These are phyloP conservation scores for Patellaria atrata DNA, from an alignment of 495 filamentous ascomycete species.

Conservation along the genomic window DNA sequence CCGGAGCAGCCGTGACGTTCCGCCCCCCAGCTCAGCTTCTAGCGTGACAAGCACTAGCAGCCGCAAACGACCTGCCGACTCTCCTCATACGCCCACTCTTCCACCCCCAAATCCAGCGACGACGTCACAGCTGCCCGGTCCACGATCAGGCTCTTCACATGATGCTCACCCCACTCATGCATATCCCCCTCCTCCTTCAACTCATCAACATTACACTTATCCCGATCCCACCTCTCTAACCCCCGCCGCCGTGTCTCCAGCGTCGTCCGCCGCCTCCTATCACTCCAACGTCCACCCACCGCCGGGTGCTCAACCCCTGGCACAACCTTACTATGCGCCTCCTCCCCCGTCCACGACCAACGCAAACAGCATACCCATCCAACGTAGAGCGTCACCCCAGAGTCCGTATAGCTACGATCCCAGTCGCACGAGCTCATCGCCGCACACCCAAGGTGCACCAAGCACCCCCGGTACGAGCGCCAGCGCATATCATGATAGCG, in stretches of 20 bases:
- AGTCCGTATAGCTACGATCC: constrained; percentile 23
- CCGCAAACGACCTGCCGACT: constrained; percentile 24
- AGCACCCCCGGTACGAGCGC: constrained; percentile 18
- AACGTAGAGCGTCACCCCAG: constrained; percentile 23
- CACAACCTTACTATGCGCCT: constrained; percentile 22
- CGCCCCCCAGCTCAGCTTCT: no score
- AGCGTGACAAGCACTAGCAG: constrained; percentile 11
- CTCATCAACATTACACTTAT: constrained; percentile 20
- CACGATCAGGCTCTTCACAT: constrained; percentile 13
- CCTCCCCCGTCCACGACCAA: no score
- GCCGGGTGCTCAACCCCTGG: constrained; percentile 8
- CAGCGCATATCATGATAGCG: constrained; percentile 9
- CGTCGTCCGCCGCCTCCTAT: constrained; percentile 23
- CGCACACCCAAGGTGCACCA: constrained; percentile 21
- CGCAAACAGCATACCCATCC: no score
- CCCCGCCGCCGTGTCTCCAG: constrained; percentile 26
- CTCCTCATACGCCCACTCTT: constrained; percentile 29
- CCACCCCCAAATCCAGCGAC: constrained; percentile 28
- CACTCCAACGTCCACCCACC: constrained; percentile 17
- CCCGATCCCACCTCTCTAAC: constrained; percentile 25
- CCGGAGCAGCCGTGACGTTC: constrained; percentile 14
- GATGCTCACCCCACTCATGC: constrained; percentile 25
- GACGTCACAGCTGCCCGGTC: constrained; percentile 14
- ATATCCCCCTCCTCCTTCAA: constrained; percentile 15
- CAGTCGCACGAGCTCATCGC: constrained; percentile 25